These are phyloP conservation scores for Moricandia moricandioides DNA, from an alignment of 345 rosid genomes.

Conservation along the genomic window DNA sequence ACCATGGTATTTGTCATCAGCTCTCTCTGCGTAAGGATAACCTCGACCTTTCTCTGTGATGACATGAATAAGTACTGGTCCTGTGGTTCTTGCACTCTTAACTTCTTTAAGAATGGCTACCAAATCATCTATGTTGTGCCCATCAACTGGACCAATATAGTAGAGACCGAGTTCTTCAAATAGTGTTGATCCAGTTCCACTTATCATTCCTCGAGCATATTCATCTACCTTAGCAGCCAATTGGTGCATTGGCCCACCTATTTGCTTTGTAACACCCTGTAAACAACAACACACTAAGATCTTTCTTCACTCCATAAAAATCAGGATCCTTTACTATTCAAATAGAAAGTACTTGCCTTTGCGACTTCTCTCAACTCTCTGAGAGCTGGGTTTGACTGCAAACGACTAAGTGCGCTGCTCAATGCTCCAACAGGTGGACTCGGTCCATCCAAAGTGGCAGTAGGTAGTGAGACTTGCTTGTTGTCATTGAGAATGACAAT, in stretches of 20 bases:
- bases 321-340: background rate
- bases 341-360: constrained; percentile 50
- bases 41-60: constrained; percentile 99
- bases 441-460: constrained; percentile 92
- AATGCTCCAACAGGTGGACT: constrained; percentile 95
- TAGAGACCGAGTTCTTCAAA: constrained; percentile 97
- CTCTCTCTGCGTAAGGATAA: constrained; percentile 94
- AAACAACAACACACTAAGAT: constrained; percentile 10
- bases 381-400: constrained; percentile 92
- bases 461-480: constrained; percentile 95
- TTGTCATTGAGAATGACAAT: constrained; percentile 95
- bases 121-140: constrained; percentile 90
- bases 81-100: constrained; percentile 83
- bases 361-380: constrained; percentile 97
- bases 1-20: constrained; percentile 97
- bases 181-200: constrained; percentile 91
- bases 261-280: constrained; percentile 89
- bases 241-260: constrained; percentile 93
- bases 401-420: constrained; percentile 92
- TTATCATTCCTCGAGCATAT: constrained; percentile 98
- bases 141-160: constrained; percentile 97
- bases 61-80: constrained; percentile 93
- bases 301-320: background rate
- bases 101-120: constrained; percentile 86
- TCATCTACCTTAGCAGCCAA: constrained; percentile 97